Conservation (phyloP, 495 filamentous ascomycete species). For the Pseudomonodictys pantanalensis region DNA sequence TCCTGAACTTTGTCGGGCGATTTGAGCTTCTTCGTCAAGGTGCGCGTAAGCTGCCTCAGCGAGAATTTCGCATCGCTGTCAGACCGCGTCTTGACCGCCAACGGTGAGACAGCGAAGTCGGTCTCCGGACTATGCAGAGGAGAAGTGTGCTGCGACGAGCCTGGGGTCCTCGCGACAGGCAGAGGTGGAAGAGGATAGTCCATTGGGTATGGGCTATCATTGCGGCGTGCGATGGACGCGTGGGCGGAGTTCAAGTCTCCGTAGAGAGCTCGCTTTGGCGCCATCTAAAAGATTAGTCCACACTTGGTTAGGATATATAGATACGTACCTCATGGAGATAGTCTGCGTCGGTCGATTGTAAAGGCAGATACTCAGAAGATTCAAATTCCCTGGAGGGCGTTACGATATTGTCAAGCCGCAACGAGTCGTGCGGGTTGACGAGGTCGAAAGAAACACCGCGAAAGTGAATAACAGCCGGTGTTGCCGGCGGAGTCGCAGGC, state of each 20-base stretch:
- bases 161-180: conserved; percentile 7
- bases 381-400: conserved; percentile 34
- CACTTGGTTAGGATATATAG: no score
- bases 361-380: conserved; percentile 29
- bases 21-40: conserved; percentile 9
- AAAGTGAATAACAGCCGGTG: conserved; percentile 34
- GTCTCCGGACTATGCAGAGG: conserved; percentile 1
- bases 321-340: no score
- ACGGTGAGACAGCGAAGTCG: conserved; percentile 2
- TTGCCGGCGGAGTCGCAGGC: conserved; percentile 29
- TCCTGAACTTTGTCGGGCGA: not conserved
- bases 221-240: conserved; percentile 10
- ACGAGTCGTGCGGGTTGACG: conserved; percentile 37
- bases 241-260: conserved; percentile 22
- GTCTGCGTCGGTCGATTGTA: conserved; percentile 14
- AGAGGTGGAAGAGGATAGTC: conserved; percentile 9
- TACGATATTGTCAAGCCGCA: conserved; percentile 31
- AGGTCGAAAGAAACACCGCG: conserved; percentile 38
- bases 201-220: not conserved
- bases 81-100: not conserved
- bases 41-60: conserved; percentile 8
- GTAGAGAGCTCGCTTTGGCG: conserved; percentile 17
- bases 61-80: conserved; percentile 16
- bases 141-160: conserved; percentile 7
- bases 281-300: conserved; percentile 9